Base-by-base conservation (phyloP, 176 grass and related monocot species). In the Poa annua region DNA sequence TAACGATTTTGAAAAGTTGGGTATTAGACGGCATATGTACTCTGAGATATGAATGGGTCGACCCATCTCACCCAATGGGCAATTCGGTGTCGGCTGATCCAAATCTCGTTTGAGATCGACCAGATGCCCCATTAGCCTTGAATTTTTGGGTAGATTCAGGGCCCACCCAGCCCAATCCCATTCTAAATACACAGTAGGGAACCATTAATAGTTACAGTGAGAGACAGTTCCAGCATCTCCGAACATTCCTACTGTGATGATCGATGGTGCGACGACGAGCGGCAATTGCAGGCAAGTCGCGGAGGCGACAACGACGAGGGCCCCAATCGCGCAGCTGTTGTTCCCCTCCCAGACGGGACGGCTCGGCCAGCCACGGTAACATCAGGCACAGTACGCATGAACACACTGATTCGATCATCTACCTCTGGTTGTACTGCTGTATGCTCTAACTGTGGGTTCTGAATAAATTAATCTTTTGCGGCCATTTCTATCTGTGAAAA, bases 281-380 rank as follows among this genome's bases (percentile, higher is more conserved):
- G 25, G 29, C 6, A 1, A 39, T 36, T 36, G 44, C 44, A 45
- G 11, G 1, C 44, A 11, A 45, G 41, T 11, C 20, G 15, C 16
- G 71, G 25, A 13, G 21, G 62, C 15, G 55, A 48, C 41, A 39
- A n/a, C 66, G 17, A 11, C 15, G 32, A 39, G 25, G 36, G 2
- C 41, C 15, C 16, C 86, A 33, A 41, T 33, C 35, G 1, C 25
- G 21, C 75, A 48, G 45, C 84, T 41, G 66, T 39, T 79, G 8
- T 26, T 9, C 76, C 76, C 42, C 54, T 39, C 39, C 81, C 17
- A 42, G 54, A 63, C 22, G 36, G 64, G 75, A 82, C 85, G 49
- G 54, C 41, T 76, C 61, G 79, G 50, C 19, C 79, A 26, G 85
- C 62, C 29, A 48, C 24, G 14, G 74, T 77, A 77, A 68, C 62